Conservation (phyloP, 768 basidiomycete genomes). For the Cystobasidium tubakii region DNA sequence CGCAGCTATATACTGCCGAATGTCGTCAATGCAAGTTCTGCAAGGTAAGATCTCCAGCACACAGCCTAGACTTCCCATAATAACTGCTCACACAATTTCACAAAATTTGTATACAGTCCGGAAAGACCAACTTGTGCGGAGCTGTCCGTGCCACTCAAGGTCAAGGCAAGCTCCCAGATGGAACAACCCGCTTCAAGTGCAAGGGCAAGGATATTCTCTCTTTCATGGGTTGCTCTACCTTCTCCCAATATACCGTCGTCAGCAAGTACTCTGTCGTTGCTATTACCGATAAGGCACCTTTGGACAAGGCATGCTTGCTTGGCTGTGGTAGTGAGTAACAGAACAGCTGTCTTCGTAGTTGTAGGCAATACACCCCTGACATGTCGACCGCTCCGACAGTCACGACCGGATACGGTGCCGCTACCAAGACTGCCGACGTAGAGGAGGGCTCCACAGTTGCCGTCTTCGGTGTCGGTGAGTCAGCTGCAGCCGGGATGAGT, state of each 20-base stretch:
- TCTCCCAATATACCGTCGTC: constrained; percentile 98
- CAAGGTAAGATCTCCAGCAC: no score
- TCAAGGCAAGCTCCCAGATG: constrained; percentile 89
- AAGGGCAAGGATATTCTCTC: constrained; percentile 81
- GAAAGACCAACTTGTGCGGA: constrained; percentile 96
- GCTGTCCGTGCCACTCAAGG: constrained; percentile 65
- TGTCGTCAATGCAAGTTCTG: constrained; percentile 98
- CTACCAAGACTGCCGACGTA: constrained; percentile 51
- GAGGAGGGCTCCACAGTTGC: constrained; percentile 76
- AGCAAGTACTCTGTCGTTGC: constrained; percentile 94
- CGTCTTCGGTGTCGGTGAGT: constrained; percentile 74
- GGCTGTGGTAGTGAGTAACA: constrained; percentile 54
- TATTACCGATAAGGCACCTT: constrained; percentile 73
- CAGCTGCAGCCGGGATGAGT: background rate
- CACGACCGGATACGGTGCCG: constrained; percentile 97
- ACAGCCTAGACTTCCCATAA: no score
- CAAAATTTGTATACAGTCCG: constrained; percentile 41
- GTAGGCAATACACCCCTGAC: constrained; percentile 1
- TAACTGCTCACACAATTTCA: background rate
- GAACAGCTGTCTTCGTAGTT: background rate
- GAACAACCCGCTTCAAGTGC: constrained; percentile 75
- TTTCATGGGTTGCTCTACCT: constrained; percentile 98
- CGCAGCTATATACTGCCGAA: constrained; percentile 55
- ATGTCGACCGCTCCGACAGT: constrained; percentile 62
- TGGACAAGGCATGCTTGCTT: constrained; percentile 93